Evolutionary conservation across 306 rosid genomes (phyloP).

Genomic region (Rubus parviflorus): DNA sequence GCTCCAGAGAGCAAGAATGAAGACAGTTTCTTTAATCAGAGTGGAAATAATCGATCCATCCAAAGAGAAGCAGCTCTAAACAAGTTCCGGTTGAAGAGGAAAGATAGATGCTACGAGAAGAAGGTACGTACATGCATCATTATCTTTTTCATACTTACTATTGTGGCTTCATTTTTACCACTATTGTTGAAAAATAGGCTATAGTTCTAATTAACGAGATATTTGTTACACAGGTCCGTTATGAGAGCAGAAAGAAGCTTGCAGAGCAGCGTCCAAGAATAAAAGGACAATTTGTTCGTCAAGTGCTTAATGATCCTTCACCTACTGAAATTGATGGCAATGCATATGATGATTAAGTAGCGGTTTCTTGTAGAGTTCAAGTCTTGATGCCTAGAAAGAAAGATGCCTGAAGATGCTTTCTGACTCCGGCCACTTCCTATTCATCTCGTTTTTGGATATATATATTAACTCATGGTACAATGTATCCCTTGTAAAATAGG

Average conservation of each 20-base stretch:
- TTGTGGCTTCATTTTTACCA: neutral
- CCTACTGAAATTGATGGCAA: constrained; percentile 40
- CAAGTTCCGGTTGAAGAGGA: constrained; percentile 88
- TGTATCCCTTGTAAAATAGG: constrained; percentile 23
- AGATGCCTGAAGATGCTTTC: constrained; percentile 39
- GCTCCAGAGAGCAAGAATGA: constrained; percentile 65
- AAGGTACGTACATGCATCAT: constrained; percentile 61
- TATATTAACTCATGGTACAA: neutral
- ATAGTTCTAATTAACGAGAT: constrained; percentile 20
- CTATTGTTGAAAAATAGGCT: constrained; percentile 10
- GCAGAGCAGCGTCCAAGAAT: constrained; percentile 98
- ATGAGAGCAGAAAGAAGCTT: constrained; percentile 96
- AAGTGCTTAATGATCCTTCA: constrained; percentile 40
- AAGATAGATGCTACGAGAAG: constrained; percentile 94
- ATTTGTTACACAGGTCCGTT: constrained; percentile 67
- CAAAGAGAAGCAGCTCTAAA: constrained; percentile 85
- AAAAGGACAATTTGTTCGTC: constrained; percentile 96
- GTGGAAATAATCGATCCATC: constrained; percentile 48
- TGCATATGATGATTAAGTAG: constrained; percentile 31
- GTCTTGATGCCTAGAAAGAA: constrained; percentile 20
- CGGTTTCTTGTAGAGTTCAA: constrained; percentile 21
- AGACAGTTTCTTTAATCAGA: constrained; percentile 41
- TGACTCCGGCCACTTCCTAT: constrained; percentile 14
- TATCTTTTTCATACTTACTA: neutral
- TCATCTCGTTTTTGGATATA: constrained; percentile 2